phyloP scores from a whole-genome alignment of 805 yeast genomes.

The Lipomyces sp. region DNA sequence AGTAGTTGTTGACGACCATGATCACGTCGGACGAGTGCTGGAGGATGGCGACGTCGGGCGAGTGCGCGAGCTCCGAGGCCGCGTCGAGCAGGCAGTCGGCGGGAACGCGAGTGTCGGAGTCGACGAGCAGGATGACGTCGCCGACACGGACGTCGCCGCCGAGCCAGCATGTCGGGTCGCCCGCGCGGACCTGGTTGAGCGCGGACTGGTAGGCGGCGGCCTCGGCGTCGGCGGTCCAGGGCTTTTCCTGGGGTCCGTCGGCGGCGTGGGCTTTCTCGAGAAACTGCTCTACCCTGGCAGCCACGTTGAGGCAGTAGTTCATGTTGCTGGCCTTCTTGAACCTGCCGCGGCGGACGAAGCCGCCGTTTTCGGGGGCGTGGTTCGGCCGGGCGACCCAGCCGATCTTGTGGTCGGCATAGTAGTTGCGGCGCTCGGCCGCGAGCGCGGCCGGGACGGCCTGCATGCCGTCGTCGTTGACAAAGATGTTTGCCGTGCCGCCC shows the following conservation, averaged over 20 bases:
- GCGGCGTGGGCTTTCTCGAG: conserved; percentile 6
- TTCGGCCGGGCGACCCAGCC: conserved; percentile 17
- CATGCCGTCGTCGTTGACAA: conserved; percentile 18
- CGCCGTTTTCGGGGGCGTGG: conserved; percentile 13
- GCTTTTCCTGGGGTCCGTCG: too few species aligned
- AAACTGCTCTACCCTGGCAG: conserved; percentile 4
- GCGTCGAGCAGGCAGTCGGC: conserved; percentile 17
- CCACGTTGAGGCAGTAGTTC: conserved; percentile 6
- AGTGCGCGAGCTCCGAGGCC: conserved; percentile 8
- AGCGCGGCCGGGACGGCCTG: conserved; percentile 7
- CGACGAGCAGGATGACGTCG: conserved; percentile 8
- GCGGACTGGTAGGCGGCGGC: conserved; percentile 3
- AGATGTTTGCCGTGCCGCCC: conserved; percentile 13
- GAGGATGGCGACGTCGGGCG: conserved; percentile 13
- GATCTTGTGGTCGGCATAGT: conserved; percentile 8
- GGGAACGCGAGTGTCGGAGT: conserved; percentile 16
- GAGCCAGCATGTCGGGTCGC: conserved; percentile 7
- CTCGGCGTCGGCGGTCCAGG: conserved; percentile 10
- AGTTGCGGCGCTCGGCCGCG: conserved; percentile 5
- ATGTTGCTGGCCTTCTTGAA: conserved; percentile 17
- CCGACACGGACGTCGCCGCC: conserved; percentile 16
- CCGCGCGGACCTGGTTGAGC: background rate
- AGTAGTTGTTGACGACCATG: conserved; percentile 15
- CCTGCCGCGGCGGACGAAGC: conserved; percentile 11
- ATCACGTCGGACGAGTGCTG: conserved; percentile 13